Conservation (phyloP, 805 yeast genomes). For the Candida parachauliodes region DNA sequence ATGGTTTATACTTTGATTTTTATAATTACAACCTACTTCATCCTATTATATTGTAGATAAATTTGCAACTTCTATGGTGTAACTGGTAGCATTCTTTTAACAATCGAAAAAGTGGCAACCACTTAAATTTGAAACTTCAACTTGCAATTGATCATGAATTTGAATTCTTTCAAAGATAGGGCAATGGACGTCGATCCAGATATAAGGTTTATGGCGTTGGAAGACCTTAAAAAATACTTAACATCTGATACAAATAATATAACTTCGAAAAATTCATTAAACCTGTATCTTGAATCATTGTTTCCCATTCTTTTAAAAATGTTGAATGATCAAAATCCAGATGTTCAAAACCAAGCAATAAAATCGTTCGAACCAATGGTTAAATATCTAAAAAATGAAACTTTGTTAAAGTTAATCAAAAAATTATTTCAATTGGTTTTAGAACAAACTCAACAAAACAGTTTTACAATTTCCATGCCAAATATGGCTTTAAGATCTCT, state of each 20-base stretch:
- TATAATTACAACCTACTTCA: too few species aligned
- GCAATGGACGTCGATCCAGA: conserved; percentile 75
- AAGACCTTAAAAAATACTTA: conserved; percentile 56
- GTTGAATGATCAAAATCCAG: conserved; percentile 60
- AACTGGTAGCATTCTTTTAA: conserved; percentile 3
- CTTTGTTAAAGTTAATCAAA: conserved; percentile 25
- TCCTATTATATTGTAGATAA: not conserved
- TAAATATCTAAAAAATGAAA: conserved; percentile 31
- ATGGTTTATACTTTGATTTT: too few species aligned
- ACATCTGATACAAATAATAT: conserved; percentile 1
- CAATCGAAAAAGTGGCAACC: conserved; percentile 7
- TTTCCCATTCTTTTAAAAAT: conserved; percentile 38
- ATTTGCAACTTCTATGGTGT: not conserved
- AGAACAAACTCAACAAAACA: conserved; percentile 13
- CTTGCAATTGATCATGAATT: conserved; percentile 15
- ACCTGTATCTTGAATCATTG: conserved; percentile 26
- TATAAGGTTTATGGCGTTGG: conserved; percentile 79
- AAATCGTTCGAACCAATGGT: conserved; percentile 50
- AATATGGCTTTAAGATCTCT: conserved; percentile 51
- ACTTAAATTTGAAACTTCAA: too few species aligned
- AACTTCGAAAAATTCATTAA: conserved; percentile 12
- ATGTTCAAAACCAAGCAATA: conserved; percentile 73
- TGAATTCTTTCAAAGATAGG: conserved; percentile 34
- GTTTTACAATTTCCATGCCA: conserved; percentile 46
- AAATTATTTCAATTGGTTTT: conserved; percentile 21